Percentiles rank a stretch among this genome's conserved stretches.
These are phyloP conservation scores for Pyrus communis DNA, from an alignment of 306 rosid genomes.

Conservation along the genomic window DNA sequence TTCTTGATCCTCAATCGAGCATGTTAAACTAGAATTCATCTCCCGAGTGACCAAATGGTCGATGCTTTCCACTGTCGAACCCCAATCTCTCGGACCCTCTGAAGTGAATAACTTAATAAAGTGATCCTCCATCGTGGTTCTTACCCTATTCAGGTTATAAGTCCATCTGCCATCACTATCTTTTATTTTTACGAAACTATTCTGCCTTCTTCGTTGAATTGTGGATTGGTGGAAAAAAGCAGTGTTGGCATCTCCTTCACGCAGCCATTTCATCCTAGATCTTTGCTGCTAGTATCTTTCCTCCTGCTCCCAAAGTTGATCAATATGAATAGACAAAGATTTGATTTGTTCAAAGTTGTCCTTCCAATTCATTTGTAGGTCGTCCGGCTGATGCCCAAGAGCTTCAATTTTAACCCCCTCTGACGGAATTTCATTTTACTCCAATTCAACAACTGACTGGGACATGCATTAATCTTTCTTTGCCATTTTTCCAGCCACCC, in stretches of 20 bases:
- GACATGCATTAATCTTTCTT: too few relatives aligned
- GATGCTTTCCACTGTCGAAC: background rate
- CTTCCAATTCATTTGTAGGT: too few relatives aligned
- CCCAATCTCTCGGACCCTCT: background rate
- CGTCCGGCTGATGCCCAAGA: too few relatives aligned
- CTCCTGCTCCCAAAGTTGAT: too few relatives aligned
- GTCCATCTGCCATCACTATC: background rate
- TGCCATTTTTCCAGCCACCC: too few relatives aligned
- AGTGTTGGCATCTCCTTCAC: background rate
- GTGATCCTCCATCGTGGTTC: background rate
- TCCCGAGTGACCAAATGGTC: background rate
- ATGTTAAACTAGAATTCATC: background rate
- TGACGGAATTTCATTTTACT: too few relatives aligned
- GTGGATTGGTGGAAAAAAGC: background rate
- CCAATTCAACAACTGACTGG: too few relatives aligned
- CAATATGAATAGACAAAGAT: too few relatives aligned
- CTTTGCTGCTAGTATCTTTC: background rate
- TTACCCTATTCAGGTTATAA: background rate
- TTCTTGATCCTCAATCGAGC: background rate
- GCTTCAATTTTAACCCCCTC: too few relatives aligned
- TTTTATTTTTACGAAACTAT: background rate
- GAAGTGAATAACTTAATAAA: too few relatives aligned
- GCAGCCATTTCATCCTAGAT: background rate
- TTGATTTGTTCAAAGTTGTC: too few relatives aligned
- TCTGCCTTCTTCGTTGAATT: background rate